Evolutionary conservation across 129 eudicot genomes (phyloP).

Genomic region (Flaveria trinervia): DNA sequence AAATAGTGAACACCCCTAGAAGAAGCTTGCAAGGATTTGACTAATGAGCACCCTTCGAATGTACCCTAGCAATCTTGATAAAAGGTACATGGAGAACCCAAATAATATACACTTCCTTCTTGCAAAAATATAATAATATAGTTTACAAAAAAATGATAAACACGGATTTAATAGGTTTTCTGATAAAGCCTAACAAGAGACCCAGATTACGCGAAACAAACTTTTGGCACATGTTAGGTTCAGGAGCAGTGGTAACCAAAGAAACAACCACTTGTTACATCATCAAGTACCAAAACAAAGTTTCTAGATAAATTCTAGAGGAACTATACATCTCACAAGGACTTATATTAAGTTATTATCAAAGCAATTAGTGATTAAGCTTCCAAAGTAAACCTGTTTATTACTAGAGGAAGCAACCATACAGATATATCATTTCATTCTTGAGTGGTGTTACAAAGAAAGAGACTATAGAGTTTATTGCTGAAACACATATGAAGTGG

Average conservation of each 20-base stretch:
- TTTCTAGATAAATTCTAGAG: slow-evolving; percentile 6
- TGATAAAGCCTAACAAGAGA: slow-evolving; percentile 8
- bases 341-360: background rate
- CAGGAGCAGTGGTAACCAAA: no score
- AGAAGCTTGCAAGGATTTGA: background rate
- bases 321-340: background rate
- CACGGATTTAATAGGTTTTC: background rate
- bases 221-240: slow-evolving; percentile 2
- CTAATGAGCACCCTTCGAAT: background rate
- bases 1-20: background rate
- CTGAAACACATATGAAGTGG: background rate
- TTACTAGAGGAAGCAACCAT: background rate
- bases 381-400: background rate
- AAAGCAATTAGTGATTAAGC: background rate
- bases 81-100: slow-evolving; percentile 2
- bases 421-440: background rate
- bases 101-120: slow-evolving; percentile 7
- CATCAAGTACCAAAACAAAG: slow-evolving; percentile 7
- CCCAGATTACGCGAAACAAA: background rate
- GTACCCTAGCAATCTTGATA: slow-evolving; percentile 6
- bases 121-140: background rate
- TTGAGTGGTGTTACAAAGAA: background rate
- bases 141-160: background rate
- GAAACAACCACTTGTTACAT: no score
- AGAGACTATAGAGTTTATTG: slow-evolving; percentile 1